Percentiles rank a stretch among this genome's conserved stretches.
phyloP scores from a whole-genome alignment of 139 green algal species.

The Volvox africanus region DNA sequence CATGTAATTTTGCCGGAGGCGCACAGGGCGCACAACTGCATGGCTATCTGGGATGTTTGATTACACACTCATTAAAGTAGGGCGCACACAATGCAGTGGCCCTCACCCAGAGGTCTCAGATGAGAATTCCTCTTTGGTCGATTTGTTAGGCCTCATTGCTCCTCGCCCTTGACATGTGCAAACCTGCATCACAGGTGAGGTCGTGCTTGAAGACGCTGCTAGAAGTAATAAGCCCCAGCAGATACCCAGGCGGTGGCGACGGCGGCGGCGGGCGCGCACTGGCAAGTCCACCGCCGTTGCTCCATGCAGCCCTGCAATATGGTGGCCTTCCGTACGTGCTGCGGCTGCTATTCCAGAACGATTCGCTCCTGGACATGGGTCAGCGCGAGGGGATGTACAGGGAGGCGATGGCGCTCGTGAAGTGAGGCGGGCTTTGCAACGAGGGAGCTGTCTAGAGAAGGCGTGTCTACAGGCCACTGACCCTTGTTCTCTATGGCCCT shows the following conservation, averaged over 20 bases:
- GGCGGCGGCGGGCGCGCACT: not conserved
- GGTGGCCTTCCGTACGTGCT: slow-evolving; percentile 46
- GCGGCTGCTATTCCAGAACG: slow-evolving; percentile 58
- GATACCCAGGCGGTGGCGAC: not conserved
- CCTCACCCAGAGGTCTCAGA: too few relatives aligned
- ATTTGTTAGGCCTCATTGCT: too few relatives aligned
- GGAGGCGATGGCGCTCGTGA: not conserved
- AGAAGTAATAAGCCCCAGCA: not conserved
- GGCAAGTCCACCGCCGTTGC: slow-evolving; percentile 16
- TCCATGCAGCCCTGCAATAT: slow-evolving; percentile 32
- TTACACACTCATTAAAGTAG: too few relatives aligned
- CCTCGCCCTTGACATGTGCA: too few relatives aligned
- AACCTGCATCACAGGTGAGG: not conserved
- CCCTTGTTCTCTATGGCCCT: too few relatives aligned
- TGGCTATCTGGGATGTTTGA: too few relatives aligned
- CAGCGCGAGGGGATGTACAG: slow-evolving; percentile 35
- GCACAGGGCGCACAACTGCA: too few relatives aligned
- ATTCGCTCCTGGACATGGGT: slow-evolving; percentile 53
- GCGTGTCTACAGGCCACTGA: too few relatives aligned
- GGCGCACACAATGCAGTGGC: too few relatives aligned
- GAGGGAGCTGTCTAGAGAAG: too few relatives aligned
- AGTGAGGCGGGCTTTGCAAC: not conserved
- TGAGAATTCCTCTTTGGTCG: too few relatives aligned
- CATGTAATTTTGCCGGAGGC: too few relatives aligned
- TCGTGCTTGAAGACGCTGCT: not conserved